Evolutionary conservation across 1,284 basidiomycete genomes (phyloP).

Genomic region (Sporisorium exsertum): DNA sequence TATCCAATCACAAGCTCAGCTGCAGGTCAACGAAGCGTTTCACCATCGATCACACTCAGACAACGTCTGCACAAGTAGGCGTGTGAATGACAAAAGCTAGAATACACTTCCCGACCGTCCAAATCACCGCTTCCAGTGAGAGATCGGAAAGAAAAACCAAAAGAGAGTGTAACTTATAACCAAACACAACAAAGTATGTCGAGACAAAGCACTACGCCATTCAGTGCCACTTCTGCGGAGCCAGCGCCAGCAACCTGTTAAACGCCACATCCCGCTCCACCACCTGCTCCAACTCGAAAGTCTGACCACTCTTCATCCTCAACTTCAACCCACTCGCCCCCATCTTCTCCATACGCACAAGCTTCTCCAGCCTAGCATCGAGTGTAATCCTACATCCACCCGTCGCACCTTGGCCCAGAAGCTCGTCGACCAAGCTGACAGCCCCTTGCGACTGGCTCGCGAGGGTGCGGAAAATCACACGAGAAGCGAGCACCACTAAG

Average conservation of each 20-base stretch:
- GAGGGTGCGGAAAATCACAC: constrained; percentile 32
- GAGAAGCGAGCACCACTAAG: constrained; percentile 23
- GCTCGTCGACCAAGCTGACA: constrained; percentile 16
- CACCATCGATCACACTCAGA: background rate
- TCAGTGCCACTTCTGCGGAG: constrained; percentile 41
- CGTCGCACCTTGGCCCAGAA: background rate
- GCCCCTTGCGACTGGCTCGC: background rate
- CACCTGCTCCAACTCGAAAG: constrained; percentile 16
- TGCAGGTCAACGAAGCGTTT: no score
- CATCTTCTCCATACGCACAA: constrained; percentile 19
- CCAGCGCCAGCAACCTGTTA: constrained; percentile 29
- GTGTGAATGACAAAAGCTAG: background rate
- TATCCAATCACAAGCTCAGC: background rate
- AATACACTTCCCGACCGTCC: constrained; percentile 1
- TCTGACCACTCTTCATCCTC: constrained; percentile 31
- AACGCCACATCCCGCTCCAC: constrained; percentile 33
- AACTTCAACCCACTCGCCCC: constrained; percentile 15
- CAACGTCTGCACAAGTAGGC: background rate
- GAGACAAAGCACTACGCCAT: background rate
- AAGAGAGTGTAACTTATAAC: background rate
- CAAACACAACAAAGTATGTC: no score
- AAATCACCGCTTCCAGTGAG: background rate
- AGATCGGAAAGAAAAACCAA: background rate
- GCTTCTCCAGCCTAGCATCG: constrained; percentile 35
- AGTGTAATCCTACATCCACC: constrained; percentile 25